Evolutionary conservation across 2,329 filamentous ascomycete genomes (phyloP).

Genomic region (Chaetomiaceae sp.): DNA sequence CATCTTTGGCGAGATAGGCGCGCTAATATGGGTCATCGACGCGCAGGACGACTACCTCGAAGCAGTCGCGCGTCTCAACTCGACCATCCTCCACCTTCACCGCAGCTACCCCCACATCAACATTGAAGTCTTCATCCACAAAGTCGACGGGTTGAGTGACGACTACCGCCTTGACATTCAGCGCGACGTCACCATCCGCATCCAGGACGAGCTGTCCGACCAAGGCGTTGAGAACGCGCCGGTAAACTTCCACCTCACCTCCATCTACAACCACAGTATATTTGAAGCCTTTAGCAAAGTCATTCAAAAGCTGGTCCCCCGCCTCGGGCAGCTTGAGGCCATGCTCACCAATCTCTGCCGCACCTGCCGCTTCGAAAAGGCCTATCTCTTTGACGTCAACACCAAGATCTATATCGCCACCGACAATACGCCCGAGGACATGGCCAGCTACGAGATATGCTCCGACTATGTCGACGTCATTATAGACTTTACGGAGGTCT

Average conservation of each 20-base stretch:
- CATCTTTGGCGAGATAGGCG: slow-evolving; percentile 91
- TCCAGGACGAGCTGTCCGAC: slow-evolving; percentile 93
- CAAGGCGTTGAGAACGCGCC: slow-evolving; percentile 89
- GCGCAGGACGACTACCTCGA: slow-evolving; percentile 97
- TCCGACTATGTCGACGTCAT: slow-evolving; percentile 98
- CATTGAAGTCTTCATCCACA: slow-evolving; percentile 98
- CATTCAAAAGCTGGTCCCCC: slow-evolving; percentile 94
- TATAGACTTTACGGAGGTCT: slow-evolving; percentile 93
- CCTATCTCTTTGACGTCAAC: slow-evolving; percentile 94
- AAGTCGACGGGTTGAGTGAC: slow-evolving; percentile 94
- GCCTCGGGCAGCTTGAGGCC: slow-evolving; percentile 86
- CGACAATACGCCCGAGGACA: slow-evolving; percentile 87
- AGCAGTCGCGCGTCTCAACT: slow-evolving; percentile 79
- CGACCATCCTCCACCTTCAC: slow-evolving; percentile 84
- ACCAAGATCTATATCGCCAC: slow-evolving; percentile 99
- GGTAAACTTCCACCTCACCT: slow-evolving; percentile 92
- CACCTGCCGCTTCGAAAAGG: slow-evolving; percentile 94
- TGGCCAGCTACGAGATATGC: slow-evolving; percentile 96
- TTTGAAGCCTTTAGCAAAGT: slow-evolving; percentile 99
- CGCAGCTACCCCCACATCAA: slow-evolving; percentile 89
- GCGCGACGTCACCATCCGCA: slow-evolving; percentile 92
- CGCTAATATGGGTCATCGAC: slow-evolving; percentile 97
- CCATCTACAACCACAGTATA: slow-evolving; percentile 94
- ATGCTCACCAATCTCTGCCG: slow-evolving; percentile 91
- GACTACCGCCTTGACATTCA: slow-evolving; percentile 96